phyloP scores from a whole-genome alignment of 495 filamentous ascomycete species.

The Stereocaulon alpinum region DNA sequence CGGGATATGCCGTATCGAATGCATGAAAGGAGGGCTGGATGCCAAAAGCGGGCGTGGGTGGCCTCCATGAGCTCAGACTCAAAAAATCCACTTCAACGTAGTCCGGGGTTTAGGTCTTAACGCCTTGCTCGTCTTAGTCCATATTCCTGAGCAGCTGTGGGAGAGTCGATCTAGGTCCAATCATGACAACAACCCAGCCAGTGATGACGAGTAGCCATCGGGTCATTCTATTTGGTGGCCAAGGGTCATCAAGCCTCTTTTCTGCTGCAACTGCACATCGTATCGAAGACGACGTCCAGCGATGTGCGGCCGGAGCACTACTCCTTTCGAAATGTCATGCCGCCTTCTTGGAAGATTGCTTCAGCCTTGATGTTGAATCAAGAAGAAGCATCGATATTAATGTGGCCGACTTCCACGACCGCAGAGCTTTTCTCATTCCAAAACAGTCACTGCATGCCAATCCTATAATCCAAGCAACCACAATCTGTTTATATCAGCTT shows the following conservation, averaged over 20 bases:
- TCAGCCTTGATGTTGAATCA: background rate
- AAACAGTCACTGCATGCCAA: background rate
- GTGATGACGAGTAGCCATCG: background rate
- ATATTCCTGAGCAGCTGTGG: no score
- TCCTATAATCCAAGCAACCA: slow-evolving; percentile 4
- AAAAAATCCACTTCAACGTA: no score
- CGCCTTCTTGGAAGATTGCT: slow-evolving; percentile 5
- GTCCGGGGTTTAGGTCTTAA: no score
- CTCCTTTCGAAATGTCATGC: slow-evolving; percentile 9
- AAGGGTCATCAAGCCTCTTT: background rate
- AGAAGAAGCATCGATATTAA: background rate
- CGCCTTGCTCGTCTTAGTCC: no score
- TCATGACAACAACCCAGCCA: background rate
- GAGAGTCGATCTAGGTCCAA: no score
- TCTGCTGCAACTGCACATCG: background rate
- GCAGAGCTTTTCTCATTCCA: no score
- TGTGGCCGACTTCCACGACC: background rate
- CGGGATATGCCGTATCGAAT: no score
- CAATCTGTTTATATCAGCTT: slow-evolving; percentile 6
- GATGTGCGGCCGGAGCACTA: background rate
- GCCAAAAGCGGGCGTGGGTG: no score
- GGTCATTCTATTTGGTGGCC: slow-evolving; percentile 7
- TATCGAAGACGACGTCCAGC: background rate
- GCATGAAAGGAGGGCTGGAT: no score
- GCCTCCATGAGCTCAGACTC: no score